A percentile compares a stretch with the other conserved stretches of the same genome.
phyloP scores from a whole-genome alignment of 192 early-diverging fungal species.

The Fimicolochytrium jonesii region DNA sequence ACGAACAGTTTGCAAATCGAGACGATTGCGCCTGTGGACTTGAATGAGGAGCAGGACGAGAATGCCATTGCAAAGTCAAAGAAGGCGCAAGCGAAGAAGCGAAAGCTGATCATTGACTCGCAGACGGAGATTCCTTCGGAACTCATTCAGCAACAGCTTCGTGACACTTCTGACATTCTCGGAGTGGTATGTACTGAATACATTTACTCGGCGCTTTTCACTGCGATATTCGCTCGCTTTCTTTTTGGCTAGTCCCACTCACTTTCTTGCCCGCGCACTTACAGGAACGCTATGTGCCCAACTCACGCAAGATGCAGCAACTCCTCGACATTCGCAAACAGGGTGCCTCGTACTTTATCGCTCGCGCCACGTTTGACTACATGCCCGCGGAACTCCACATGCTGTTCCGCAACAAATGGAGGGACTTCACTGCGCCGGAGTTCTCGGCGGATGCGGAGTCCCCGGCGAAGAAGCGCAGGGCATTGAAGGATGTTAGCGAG shows the following conservation, averaged over 20 bases:
- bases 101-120: conserved; percentile 62
- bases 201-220: no score
- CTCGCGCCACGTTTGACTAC: conserved; percentile 25
- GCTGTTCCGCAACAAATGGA: background rate
- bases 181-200: background rate
- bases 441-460: background rate
- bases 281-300: conserved; percentile 36
- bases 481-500: no score
- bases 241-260: no score
- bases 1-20: no score
- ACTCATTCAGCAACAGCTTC: conserved; percentile 44
- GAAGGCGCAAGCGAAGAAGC: conserved; percentile 14
- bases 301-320: conserved; percentile 38
- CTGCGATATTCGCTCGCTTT: no score
- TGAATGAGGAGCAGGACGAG: no score
- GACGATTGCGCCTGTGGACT: no score
- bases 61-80: background rate
- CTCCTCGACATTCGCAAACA: conserved; percentile 29
- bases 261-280: background rate
- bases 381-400: conserved; percentile 5
- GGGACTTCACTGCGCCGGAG: background rate
- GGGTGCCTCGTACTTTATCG: conserved; percentile 36
- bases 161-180: conserved; percentile 56
- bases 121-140: conserved; percentile 63
- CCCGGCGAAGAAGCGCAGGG: background rate